These are phyloP conservation scores for Rutstroemia sp. DNA, from an alignment of 2,329 filamentous ascomycete genomes.

Conservation along the genomic window DNA sequence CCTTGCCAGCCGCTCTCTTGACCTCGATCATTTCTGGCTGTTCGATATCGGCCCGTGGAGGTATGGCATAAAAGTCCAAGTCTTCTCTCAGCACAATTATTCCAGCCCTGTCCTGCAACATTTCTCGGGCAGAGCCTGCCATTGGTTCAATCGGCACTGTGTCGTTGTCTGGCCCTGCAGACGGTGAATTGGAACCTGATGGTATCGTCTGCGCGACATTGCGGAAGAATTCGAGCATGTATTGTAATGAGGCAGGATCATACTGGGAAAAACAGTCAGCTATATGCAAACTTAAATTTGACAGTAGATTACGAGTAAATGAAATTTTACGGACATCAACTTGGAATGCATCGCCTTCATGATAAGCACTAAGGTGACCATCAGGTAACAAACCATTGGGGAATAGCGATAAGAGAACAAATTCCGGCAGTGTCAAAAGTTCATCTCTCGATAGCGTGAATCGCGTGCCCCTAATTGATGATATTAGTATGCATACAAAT, in stretches of 20 bases:
- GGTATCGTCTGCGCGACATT: constrained; percentile 95
- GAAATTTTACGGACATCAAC: constrained; percentile 73
- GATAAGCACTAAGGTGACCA: constrained; percentile 87
- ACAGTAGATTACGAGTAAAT: constrained; percentile 26
- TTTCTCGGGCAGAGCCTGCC: constrained; percentile 61
- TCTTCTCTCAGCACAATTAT: constrained; percentile 97
- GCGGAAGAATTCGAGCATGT: constrained; percentile 99
- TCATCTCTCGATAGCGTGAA: constrained; percentile 95
- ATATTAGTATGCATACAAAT: constrained; percentile 23
- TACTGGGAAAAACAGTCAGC: constrained; percentile 59
- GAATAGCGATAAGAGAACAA: constrained; percentile 94
- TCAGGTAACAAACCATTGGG: constrained; percentile 97
- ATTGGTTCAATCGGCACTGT: constrained; percentile 66
- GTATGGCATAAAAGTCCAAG: constrained; percentile 95
- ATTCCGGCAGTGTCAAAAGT: constrained; percentile 90
- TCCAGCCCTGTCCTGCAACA: constrained; percentile 80
- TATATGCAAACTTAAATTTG: constrained; percentile 35
- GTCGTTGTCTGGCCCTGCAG: constrained; percentile 55
- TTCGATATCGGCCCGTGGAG: constrained; percentile 74
- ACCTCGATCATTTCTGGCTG: constrained; percentile 91
- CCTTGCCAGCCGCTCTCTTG: constrained; percentile 82
- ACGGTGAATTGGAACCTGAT: constrained; percentile 59
- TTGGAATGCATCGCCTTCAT: constrained; percentile 89
- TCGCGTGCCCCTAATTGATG: constrained; percentile 64
- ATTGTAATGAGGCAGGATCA: constrained; percentile 90